Evolutionary conservation across 2,329 filamentous ascomycete species (phyloP), one percentile per base, ranked within the genome.

Genomic region (Botrytis sinoallii): DNA sequence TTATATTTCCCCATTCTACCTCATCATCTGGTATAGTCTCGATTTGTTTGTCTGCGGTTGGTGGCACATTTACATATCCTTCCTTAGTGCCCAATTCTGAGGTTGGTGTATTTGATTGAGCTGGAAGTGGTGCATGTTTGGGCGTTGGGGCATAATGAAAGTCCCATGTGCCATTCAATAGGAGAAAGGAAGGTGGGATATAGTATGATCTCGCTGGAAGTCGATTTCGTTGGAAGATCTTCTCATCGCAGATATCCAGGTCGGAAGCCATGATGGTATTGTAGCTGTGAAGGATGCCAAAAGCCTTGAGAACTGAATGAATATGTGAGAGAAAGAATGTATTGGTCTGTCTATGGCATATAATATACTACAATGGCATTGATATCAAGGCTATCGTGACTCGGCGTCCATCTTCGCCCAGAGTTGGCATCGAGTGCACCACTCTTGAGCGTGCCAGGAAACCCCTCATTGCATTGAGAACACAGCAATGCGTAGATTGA

Each of bases 91-190:
- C 44, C 35, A 32, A 55, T 20, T 72, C 61, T 8, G 70, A 67
- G 10, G 42, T 38, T n/a, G 70, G 70, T 29, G 61, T 67, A 29
- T 59, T 46, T 55, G 61, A 12, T 72, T 57, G 46, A 57, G n/a
- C 8, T 16, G 70, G 70, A 35, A 60, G 44, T 32, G 86, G 86
- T 0, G 86, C 85, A 71, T 85, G 83, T 12, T 83, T 77, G 0
- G 86, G 85, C 12, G 82, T 85, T 6, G 81, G 76, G 20, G 85
- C 83, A 72, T 87, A 85, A 75, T 87, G 83, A 76, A 90, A 90
- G 73, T 86, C 83, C 88, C 88, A 90, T 40, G 79, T 81, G 55
- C 88, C 88, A 77, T 89, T 90, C 70, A 90, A 83, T 3, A 83
- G 81, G 25, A 87, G 74, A 5, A 84, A 82, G 0, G 84, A 85